Base-by-base conservation (phyloP, 2,329 filamentous ascomycete genomes). In the Capronia epimyces region DNA sequence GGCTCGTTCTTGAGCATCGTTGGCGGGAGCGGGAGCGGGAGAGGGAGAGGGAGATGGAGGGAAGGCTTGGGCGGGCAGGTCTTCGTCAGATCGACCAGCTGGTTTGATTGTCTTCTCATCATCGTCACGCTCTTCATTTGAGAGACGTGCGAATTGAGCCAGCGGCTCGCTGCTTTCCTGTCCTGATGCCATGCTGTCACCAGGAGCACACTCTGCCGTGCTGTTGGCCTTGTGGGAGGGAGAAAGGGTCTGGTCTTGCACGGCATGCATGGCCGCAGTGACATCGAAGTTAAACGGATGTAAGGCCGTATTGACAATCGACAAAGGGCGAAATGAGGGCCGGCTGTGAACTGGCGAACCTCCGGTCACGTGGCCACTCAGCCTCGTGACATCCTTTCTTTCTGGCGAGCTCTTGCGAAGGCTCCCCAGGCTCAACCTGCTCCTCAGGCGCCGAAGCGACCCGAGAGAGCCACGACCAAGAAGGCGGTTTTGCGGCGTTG, bases 221-320 rank as follows among this genome's bases (percentile, higher is more conserved):
- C n/a, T n/a, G n/a, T 13, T 29, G 27, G 27, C 13, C 27, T 29
- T 29, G 8, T 7, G 27, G 27, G 34, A 37, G 34, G 34, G 20
- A 7, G 41, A 20, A 29, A 37, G 43, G 25, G 34, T 36, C 9
- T 52, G 47, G 25, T 47, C 37, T 46, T 55, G 45, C 37, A 53
- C 43, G 31, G 46, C 43, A 32, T 57, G 52, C 47, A 60, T 45
- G 4, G 46, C 49, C 22, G 45, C 32, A 18, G 41, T 34, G 12
- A 53, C 43, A 27, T 61, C 53, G 42, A 56, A 53, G 39, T 59
- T 43, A 34, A 61, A 59, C 20, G 56, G 56, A 10, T 45, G 29
- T 27, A 58, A 43, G 6, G 50, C 39, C 25, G 50, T 49, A 16
- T 40, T 55, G 31, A 52, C 49, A 42, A 60, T 44, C 27, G 58